Evolutionary conservation across 179 eudicot species (phyloP), one percentile per base, ranked within the genome.

Genomic region (Carnegiea gigantea): DNA sequence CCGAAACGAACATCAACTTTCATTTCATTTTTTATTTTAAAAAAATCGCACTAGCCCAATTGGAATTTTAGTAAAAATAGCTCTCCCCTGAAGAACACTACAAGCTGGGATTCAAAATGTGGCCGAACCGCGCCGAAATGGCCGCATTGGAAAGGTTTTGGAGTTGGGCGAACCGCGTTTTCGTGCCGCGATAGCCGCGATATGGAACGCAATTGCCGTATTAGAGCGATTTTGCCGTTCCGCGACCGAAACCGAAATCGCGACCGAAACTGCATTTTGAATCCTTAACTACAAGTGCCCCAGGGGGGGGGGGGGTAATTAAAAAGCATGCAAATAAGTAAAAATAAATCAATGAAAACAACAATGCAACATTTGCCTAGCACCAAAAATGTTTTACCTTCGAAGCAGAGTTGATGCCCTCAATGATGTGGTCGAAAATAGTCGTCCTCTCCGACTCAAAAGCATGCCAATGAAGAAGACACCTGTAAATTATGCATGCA

Each of bases 391-490:
- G 78, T 70, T 60, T 80, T 49, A 97, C 99, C 97, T 95, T 97
- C 80, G 92, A 84, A 70, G 86, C 95, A 77, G 83, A 89, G 79
- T 97, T 95, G 80, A 97, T 90, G 59, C 90, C 89, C 82, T 92
- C 99, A 82, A 97, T 91, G 65, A 97, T 88, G 82, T 89, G 92
- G 83, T 97, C 99, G 82, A 97, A 97, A 77, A 95, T 92, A 71
- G 94, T 84, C 13, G 99, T 97, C 88, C 98, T 92, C 88, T 97
- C 99, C 46, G 99, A 91, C 73, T 97, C 99, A 84, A 97, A 97
- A 81, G 93, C 93, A 85, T 87, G 97, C 98, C 99, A 97, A 80
- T 93, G 98, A 83, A 93, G 83, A 82, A 97, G 99, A 86, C 95
- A 95, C 84, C 86, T 95, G 87, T 95, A 97, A 74, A 97, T 90